These are phyloP conservation scores for Mucor racemosus DNA, from an alignment of 371 early-diverging fungal species.

Conservation along the genomic window DNA sequence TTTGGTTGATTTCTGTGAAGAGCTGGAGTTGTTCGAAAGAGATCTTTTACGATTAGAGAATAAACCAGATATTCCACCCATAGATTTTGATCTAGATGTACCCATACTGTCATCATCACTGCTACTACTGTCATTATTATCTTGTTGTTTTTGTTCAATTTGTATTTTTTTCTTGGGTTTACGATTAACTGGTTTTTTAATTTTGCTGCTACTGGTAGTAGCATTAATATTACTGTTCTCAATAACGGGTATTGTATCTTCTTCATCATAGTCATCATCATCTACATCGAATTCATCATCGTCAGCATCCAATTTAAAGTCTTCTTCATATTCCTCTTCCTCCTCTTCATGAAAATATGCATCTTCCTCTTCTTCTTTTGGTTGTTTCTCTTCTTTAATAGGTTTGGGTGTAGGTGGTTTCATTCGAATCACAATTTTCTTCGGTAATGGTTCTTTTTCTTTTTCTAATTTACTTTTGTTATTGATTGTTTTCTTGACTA, in stretches of 20 bases:
- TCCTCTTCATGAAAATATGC: not conserved
- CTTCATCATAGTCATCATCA: constrained; percentile 5
- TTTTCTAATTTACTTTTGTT: not conserved
- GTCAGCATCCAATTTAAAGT: constrained; percentile 4
- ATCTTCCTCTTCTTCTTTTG: constrained; percentile 6
- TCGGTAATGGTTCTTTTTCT: not conserved
- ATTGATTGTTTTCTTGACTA: not conserved
- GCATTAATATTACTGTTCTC: not conserved
- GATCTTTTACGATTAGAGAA: constrained; percentile 20
- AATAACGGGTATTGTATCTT: constrained; percentile 7
- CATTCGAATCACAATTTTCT: constrained; percentile 12
- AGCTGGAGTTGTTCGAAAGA: constrained; percentile 6
- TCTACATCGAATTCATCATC: constrained; percentile 12
- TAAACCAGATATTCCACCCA: not conserved
- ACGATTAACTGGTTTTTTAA: not conserved
- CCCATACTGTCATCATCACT: constrained; percentile 24
- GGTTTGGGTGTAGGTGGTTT: not conserved
- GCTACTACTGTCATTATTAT: constrained; percentile 7
- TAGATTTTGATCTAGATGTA: constrained; percentile 6
- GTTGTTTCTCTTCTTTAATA: not conserved
- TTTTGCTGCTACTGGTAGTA: not conserved
- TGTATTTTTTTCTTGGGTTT: constrained; percentile 1
- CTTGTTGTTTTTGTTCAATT: not conserved
- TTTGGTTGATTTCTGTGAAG: constrained; percentile 11
- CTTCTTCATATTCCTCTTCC: constrained; percentile 2